Base-by-base conservation (phyloP, 768 basidiomycete genomes). In the Trametes villosa region DNA sequence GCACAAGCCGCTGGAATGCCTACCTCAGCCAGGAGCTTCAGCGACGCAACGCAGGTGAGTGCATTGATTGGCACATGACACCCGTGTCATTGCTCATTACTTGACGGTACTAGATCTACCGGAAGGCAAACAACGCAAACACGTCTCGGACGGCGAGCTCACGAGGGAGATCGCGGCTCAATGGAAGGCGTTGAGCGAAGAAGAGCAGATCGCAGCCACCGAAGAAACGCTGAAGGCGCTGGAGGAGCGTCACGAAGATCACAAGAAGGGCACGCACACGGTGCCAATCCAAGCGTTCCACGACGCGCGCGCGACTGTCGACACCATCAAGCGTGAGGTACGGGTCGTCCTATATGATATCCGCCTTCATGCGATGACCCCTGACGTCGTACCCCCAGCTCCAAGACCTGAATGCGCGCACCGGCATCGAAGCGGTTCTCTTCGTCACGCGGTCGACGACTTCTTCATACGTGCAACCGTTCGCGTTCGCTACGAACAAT, bases 1-100 rank as follows among this genome's bases (percentile, higher is more conserved):
- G n/a, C 3, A 41, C 34, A 17, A 60, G 44, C 33, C 38, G 13
- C 4, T 60, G 59, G 59, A 60, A 60, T 30, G 59, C 59, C 5
- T 60, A 34, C 45, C 20, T 54, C 3, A 52, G 46, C 11, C 31
- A 30, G 15, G 49, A 59, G 20, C 5, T 51, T 3, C 17, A 44
- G 30, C 15, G 3, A 18, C 49, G 24, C 5, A 59, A 59, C 29
- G 58, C 12, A 4, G 58, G 58, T 59, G 13, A 42, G 48, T 36
- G 15, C 34, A 36, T 36, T n/a, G n/a, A n/a, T n/a, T n/a, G 15
- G 15, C 15, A 9, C 9, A 9, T 36, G 8, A 15, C 34, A 15
- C 15, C 34, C 34, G 8, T 36, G 8, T 15, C 34, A 36, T 36
- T 36, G 9, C 34, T 15, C 9, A 36, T 36, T 8, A 36, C 34